Percentiles rank a stretch among this genome's conserved stretches.
Conservation (phyloP, 768 basidiomycete genomes). For the Pulveroboletus sp. region DNA sequence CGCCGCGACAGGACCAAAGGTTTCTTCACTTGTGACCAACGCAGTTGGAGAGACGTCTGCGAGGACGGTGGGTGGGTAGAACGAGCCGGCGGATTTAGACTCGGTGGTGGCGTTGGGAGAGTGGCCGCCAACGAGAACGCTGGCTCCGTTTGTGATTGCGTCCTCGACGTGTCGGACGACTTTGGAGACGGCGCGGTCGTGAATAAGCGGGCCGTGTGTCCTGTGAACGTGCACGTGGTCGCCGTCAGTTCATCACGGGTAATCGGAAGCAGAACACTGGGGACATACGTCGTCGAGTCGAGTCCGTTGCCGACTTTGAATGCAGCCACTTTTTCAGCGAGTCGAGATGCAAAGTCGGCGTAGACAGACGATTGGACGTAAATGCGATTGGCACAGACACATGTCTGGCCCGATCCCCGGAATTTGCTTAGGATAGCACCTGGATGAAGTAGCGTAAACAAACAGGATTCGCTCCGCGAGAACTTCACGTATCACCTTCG, state of each 20-base stretch:
- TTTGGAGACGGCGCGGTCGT: conserved; percentile 81
- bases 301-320: conserved; percentile 91
- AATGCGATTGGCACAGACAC: conserved; percentile 86
- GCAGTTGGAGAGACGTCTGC: conserved; percentile 75
- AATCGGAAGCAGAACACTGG: not conserved
- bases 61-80: conserved; percentile 88
- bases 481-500: conserved; percentile 46
- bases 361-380: conserved; percentile 91
- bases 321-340: conserved; percentile 76
- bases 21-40: conserved; percentile 77
- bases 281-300: conserved; percentile 65
- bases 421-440: conserved; percentile 79
- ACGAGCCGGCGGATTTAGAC: conserved; percentile 40
- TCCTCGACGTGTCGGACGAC: conserved; percentile 85
- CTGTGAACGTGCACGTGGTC: conserved; percentile 34
- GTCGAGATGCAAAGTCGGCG: conserved; percentile 85
- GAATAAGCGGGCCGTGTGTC: conserved; percentile 95
- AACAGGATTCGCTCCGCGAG: not conserved
- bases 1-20: conserved; percentile 90
- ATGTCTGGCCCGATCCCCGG: conserved; percentile 79
- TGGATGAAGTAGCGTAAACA: conserved; percentile 23
- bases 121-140: conserved; percentile 88
- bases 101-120: conserved; percentile 46
- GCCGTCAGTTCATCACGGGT: not conserved
- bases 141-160: conserved; percentile 81